phyloP scores from a whole-genome alignment of 495 filamentous ascomycete species.

The Podospora australis region DNA sequence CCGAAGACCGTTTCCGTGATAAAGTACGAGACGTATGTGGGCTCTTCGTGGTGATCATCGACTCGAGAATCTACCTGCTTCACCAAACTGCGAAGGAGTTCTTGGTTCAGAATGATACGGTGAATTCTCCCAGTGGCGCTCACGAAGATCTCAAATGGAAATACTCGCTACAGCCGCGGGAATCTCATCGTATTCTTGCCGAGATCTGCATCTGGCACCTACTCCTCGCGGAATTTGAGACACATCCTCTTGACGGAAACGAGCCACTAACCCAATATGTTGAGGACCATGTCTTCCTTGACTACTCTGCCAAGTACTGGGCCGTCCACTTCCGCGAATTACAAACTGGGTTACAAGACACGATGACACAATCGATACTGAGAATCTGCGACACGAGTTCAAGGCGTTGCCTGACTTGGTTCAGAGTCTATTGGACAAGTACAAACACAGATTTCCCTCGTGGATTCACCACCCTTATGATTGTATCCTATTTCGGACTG shows the following conservation, averaged over 20 bases:
- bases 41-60: constrained; percentile 1
- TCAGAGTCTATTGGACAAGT: neutral
- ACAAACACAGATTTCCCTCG: neutral
- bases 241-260: neutral
- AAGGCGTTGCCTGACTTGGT: neutral
- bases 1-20: neutral
- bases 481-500: neutral
- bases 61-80: constrained; percentile 3
- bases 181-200: constrained; percentile 1
- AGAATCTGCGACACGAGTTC: neutral
- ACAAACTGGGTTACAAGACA: neutral
- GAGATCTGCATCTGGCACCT: constrained; percentile 4
- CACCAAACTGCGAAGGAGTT: constrained; percentile 7
- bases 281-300: neutral
- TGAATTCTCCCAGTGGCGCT: neutral
- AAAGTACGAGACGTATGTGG: constrained; percentile 1
- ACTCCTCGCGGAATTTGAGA: neutral
- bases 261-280: neutral
- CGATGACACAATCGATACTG: neutral
- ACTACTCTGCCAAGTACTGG: constrained; percentile 1
- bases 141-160: neutral
- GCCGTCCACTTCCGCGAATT: neutral
- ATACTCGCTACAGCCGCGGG: neutral
- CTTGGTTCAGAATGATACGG: neutral
- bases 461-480: neutral